Base-by-base conservation (phyloP, 2,329 filamentous ascomycete species). In the Pyrenochaeta sp. region DNA sequence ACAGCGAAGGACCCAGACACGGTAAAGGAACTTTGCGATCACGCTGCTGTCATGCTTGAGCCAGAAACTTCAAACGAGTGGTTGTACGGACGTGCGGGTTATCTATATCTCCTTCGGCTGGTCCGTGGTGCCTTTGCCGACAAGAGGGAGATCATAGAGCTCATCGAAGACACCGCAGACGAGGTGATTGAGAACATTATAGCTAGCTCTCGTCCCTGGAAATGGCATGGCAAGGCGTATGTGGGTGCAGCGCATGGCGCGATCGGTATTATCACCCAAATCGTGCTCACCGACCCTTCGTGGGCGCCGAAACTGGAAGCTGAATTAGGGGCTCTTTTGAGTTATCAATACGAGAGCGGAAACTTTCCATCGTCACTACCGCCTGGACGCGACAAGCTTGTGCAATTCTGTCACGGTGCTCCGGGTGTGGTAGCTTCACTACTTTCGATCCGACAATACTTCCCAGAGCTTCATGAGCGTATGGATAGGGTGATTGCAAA, bases 211-310 rank as follows among this genome's bases (percentile, higher is more conserved):
- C 81, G 80, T 45, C 83, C 84, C 0, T 91, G 89, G 90, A 83
- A 82, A 61, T 91, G 87, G 86, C 84, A 86, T 58, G 85, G 83
- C 13, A 86, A 86, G 64, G 79, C 79, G 0, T 90, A 90, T 67
- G 79, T 90, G 36, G 90, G 90, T 1, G 86, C 89, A 5, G 86
- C 84, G 0, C 88, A 92, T 68, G 90, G 90, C 7, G 83, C 85
- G 12, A 85, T 91, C 27, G 88, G 90, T 4, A 91, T 90, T 72
- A 82, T 92, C 54, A 88, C 86, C n/a, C 90, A 92, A 73, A 78
- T 91, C 13, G 82, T 90, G 1, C 78, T 86, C 39, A 86, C 87
- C 2, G 82, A 84, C 54, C 84, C 86, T 0, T 75, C 78, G 5
- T 81, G 85, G 61, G 86, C 88, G 1, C 73, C 81, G 1, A 80